Percentiles rank a stretch among this genome's conserved stretches.
These are phyloP conservation scores for Escovopsis sp. DNA, from an alignment of 2,329 filamentous ascomycete genomes.

Conservation along the genomic window DNA sequence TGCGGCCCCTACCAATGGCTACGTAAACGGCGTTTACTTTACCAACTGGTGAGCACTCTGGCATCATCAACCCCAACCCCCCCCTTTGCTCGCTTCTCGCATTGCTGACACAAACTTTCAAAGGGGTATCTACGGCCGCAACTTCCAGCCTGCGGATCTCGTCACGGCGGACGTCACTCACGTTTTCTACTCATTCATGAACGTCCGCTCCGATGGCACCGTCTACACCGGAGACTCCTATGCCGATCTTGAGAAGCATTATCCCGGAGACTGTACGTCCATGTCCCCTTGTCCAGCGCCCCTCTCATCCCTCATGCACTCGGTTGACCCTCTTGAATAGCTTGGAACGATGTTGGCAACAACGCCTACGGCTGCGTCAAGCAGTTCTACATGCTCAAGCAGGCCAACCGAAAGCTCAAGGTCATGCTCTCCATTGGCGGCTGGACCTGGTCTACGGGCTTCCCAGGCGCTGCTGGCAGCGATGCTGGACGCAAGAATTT, in stretches of 20 bases:
- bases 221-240: constrained; percentile 56
- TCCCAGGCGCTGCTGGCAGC: constrained; percentile 51
- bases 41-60: constrained; percentile 28
- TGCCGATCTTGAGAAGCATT: constrained; percentile 60
- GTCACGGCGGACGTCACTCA: constrained; percentile 58
- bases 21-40: constrained; percentile 28
- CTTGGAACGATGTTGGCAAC: constrained; percentile 45
- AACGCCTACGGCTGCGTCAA: constrained; percentile 74
- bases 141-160: constrained; percentile 57
- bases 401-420: constrained; percentile 62
- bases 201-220: constrained; percentile 54
- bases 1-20: constrained; percentile 10
- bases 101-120: not conserved
- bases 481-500: constrained; percentile 47
- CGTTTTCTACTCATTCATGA: constrained; percentile 69
- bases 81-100: not conserved
- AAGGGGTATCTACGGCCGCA: constrained; percentile 59
- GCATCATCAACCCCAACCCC: not conserved
- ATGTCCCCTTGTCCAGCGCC: not conserved
- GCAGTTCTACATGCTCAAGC: constrained; percentile 64
- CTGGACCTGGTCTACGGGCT: constrained; percentile 70
- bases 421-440: constrained; percentile 69
- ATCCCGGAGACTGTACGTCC: constrained; percentile 43
- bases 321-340: constrained; percentile 12
- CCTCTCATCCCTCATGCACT: not conserved